Base-by-base conservation (phyloP, 345 rosid genomes). In the Noccaea bulbosa region DNA sequence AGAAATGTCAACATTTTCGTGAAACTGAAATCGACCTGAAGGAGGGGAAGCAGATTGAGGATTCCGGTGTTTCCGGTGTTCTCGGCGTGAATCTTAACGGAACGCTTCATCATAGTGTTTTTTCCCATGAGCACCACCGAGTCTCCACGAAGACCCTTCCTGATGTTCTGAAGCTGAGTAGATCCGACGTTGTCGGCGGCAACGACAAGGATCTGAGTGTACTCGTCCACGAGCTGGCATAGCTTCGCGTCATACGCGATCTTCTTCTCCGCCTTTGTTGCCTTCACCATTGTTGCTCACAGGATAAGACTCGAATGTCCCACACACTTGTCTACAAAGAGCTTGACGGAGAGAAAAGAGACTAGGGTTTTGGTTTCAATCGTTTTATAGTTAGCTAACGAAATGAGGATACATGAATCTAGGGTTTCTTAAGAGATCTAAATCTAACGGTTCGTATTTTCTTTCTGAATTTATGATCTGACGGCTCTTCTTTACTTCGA, bases 71-170 rank as follows among this genome's bases (percentile, higher is more conserved):
- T 86, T 11, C 77, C 80, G 0, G 88, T 81, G 4, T 73, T 72
- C 56, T 88, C 87, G 11, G 96, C 72, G 60, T 88, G 93, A 6
- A 90, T 67, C 78, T 83, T 82, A 67, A 88, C 71, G 11, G 93
- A 74, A 74, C 93, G 82, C 74, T 88, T 90, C 90, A 88, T 90
- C 97, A 86, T 86, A 24, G 97, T 88, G 67, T 90, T 90, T 80
- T 88, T 88, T 0, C 93, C 90, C 96, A 88, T 81, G 14, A 88
- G 84, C 5, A 88, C 79, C 1, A 87, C 48, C 1, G 93, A 86
- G 56, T 90, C 82, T 3, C 92, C 96, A 37, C 93, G 78, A 56
- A 86, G 79, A 49, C 92, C 93, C 27, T 48, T 59, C 59, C 92
- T 78, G 67, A 90, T 88, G 74, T 44, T 83, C 81, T 85, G 92